Evolutionary conservation across 2,329 filamentous ascomycete genomes (phyloP).

Genomic region (Pseudogymnoascus sp.): DNA sequence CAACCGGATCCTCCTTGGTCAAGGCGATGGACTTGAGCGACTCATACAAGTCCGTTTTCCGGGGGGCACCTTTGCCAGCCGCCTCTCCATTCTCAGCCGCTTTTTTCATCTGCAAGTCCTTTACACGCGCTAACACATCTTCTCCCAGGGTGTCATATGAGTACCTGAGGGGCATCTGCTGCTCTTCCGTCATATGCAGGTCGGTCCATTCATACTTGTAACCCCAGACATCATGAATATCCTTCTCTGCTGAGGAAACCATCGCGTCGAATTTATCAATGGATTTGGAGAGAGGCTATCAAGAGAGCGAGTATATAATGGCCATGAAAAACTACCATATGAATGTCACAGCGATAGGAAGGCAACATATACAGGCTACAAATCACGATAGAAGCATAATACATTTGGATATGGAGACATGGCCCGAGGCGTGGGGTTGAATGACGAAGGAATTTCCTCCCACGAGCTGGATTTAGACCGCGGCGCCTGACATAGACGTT

Average conservation of each 20-base stretch:
- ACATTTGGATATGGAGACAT: neutral
- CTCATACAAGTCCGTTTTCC: slow-evolving; percentile 28
- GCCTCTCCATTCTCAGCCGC: neutral
- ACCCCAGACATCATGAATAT: slow-evolving; percentile 41
- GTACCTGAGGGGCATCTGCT: slow-evolving; percentile 52
- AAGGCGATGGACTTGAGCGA: neutral
- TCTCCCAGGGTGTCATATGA: slow-evolving; percentile 62
- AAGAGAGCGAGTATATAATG: neutral
- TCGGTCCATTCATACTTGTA: slow-evolving; percentile 61
- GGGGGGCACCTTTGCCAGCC: neutral
- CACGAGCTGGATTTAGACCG: neutral
- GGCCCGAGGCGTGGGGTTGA: slow-evolving; percentile 3
- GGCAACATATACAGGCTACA: neutral
- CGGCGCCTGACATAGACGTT: slow-evolving; percentile 4
- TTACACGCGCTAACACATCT: slow-evolving; percentile 35
- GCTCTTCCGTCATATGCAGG: slow-evolving; percentile 52
- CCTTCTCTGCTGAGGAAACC: neutral
- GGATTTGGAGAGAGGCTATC: neutral
- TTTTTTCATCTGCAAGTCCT: neutral
- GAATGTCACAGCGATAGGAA: neutral
- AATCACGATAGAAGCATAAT: neutral
- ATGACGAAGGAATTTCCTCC: neutral
- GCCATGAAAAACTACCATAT: neutral
- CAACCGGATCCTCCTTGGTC: neutral
- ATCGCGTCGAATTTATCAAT: neutral